Evolutionary conservation across 768 basidiomycete species (phyloP), one percentile per base, ranked within the genome.

Genomic region (Auricularia heimuer): DNA sequence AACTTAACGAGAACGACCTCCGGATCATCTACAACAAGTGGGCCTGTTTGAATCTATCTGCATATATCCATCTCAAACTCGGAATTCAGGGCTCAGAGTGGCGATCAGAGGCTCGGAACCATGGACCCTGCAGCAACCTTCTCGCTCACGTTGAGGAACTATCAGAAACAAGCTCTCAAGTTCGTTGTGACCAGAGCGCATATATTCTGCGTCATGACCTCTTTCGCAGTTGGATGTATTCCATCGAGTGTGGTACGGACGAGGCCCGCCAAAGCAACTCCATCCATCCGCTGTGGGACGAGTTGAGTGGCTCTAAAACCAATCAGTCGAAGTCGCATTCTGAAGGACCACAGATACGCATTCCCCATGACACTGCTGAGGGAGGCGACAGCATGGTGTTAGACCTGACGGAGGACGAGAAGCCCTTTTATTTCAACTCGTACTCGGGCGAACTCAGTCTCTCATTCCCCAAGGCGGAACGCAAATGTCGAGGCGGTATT

Each of bases 241-340:
- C 90, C 2, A 79, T 94, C 63, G 96, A 98, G 76, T 83, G 81
- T 2, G 90, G 90, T 3, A 80, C 85, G 21, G 79, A 80, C 67
- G 85, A 88, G 64, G 90, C 85, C 68, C 82, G 89, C 63, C 82
- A 87, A 71, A 82, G 82, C 14, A 78, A 73, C 16, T 90, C 89
- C 3, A 87, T 98, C 83, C 93, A 98, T 74, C 96, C 96, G 2
- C 75, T 98, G 7, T 98, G 95, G 95, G 88, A 88, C 78, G 85
- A 92, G 93, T 98, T 72, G 71, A 85, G 76, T 35, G 21, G 34
- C 37, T 45, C 54, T 4, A 36, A 7, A 16, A 8, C 44, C 24
- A 34, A 3, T 2, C n/a, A 33, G 34, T 54, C 62, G 24, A 29
- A 29, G 12, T 56, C 21, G 42, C 14, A 16, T 12, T 39, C 8